Evolutionary conservation across 768 basidiomycete genomes (phyloP).

Genomic region (Hericium erinaceus): DNA sequence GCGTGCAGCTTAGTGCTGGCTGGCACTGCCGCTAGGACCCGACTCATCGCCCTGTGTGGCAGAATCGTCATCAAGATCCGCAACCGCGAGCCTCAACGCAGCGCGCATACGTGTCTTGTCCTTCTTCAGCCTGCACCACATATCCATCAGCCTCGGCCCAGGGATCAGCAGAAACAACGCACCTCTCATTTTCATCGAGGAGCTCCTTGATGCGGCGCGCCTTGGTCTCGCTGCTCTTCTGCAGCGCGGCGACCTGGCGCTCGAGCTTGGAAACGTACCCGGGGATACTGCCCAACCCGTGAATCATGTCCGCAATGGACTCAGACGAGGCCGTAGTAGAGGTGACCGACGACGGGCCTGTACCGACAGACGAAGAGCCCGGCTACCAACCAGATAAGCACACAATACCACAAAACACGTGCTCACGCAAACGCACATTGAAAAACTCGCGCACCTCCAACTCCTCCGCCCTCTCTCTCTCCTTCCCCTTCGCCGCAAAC

Average conservation of each 20-base stretch:
- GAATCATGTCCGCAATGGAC: not conserved
- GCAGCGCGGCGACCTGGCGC: not conserved
- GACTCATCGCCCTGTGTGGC: too few relatives aligned
- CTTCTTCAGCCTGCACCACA: not conserved
- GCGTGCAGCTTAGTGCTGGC: too few relatives aligned
- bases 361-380: not conserved
- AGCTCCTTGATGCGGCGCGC: not conserved
- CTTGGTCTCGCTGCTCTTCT: not conserved
- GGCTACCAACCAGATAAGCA: not conserved
- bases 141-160: not conserved
- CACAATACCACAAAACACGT: not conserved
- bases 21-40: too few relatives aligned
- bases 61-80: too few relatives aligned
- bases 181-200: not conserved
- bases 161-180: not conserved
- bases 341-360: not conserved
- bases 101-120: too few relatives aligned
- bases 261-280: not conserved
- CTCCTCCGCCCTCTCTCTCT: not conserved
- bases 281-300: not conserved
- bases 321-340: not conserved
- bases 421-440: not conserved
- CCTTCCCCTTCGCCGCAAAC: not conserved
- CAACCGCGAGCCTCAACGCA: too few relatives aligned
- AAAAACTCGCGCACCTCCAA: not conserved